Evolutionary conservation across 805 yeast species (phyloP), one percentile per base, ranked within the genome.

Genomic region (Kazachstania psychrophila): DNA sequence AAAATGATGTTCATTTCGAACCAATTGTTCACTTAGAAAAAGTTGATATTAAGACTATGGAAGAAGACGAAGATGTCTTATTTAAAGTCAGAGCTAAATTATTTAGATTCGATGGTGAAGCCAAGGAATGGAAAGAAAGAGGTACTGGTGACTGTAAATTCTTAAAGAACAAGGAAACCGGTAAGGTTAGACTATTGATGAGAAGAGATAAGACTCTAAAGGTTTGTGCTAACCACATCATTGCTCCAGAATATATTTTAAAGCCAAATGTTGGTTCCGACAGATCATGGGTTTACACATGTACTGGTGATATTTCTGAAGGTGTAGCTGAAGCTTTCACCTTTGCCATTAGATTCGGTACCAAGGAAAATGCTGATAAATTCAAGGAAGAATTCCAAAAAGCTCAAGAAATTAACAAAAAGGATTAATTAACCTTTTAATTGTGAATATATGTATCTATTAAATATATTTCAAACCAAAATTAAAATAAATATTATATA

Each of bases 61-160:
- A 86, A 64, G 96, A 86, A 64, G 73, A 84, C 46, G 95, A 86
- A 66, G 89, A 82, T 40, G 83, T 76, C 17, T 54, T 79, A 44
- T 79, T 66, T 67, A 92, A 92, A 66, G 85, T 84, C 50, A 75
- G 98, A 60, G 96, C 98, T 49, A 92, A 92, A 67, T 72, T 92
- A 58, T 92, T 89, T 72, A 82, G 86, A 66, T 89, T 82, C 70
- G 79, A 79, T 54, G 72, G 77, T 29, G 95, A 86, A 42, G 54
- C 78, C 37, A 80, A 79, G 57, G 97, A 92, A 67, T 92, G 98
- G 98, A 92, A 92, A 65, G 98, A 92, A 73, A 84, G 98, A 71
- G 98, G 98, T 54, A 86, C 96, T 24, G 98, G 98, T 57, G 98
- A 92, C 58, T 95, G 87, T 53, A 86, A 92, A 67, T 85, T 92